Evolutionary conservation across 2,329 filamentous ascomycete genomes (phyloP), one percentile per base, ranked within the genome.

Genomic region (Neocucurbitaria cava): DNA sequence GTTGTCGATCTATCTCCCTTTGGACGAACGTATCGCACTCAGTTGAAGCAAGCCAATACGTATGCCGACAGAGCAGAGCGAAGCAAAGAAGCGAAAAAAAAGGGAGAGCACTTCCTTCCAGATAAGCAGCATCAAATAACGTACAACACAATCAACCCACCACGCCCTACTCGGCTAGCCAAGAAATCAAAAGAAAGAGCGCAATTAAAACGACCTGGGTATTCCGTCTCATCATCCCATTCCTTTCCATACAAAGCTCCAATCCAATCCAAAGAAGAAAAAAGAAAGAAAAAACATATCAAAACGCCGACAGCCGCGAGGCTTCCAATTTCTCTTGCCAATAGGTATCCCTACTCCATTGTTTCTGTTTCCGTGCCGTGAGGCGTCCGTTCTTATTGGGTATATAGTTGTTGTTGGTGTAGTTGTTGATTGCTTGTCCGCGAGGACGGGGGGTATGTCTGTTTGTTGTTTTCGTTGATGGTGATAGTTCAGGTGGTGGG

Each of bases 361-460:
- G n/a, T 48, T 54, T 59, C 58, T 57, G 4, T 60, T n/a, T 69
- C 62, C 68, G 55, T 61, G 71, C 72, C 70, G 72, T 59, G 71
- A 73, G 71, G 72, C 71, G 56, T 65, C 62, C 59, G 54, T 58
- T 71, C 70, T 71, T 67, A 57, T 44, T 54, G 47, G 53, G 51
- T 61, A 61, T 63, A 51, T n/a, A n/a, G n/a, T n/a, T n/a, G n/a
- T n/a, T n/a, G n/a, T n/a, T n/a, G n/a, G n/a, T n/a, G n/a, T n/a
- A n/a, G n/a, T n/a, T n/a, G n/a, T n/a, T n/a, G n/a, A n/a, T 46
- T 58, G 17, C 51, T 20, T 52, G 59, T 70, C 66, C 59, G 59
- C 54, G 65, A 61, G 68, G 65, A 66, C 58, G 42, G 42, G 30
- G n/a, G 53, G 53, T 58, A 53, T 53, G 53, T 67, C 59, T 70